Conservation (phyloP, 2,329 filamentous ascomycete species). For the Apiospora arundinis region DNA sequence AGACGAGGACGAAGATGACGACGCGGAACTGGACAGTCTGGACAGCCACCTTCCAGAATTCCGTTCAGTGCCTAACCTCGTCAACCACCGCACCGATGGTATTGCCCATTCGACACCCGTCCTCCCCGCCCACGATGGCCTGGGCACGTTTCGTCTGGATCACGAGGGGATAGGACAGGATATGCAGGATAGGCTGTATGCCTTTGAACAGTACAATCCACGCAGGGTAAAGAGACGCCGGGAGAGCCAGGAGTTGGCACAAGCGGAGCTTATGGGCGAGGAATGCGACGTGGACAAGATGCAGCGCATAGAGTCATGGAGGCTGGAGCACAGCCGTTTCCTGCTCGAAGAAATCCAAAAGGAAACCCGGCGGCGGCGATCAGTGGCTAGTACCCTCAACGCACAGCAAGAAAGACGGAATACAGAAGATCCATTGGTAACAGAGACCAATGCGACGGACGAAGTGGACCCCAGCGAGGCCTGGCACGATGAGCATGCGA, state of each 20-base stretch:
- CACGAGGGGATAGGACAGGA: slow-evolving; percentile 57
- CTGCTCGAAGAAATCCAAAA: slow-evolving; percentile 88
- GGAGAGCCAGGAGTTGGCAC: slow-evolving; percentile 59
- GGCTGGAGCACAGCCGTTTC: slow-evolving; percentile 85
- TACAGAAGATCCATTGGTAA: slow-evolving; percentile 26
- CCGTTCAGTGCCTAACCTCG: slow-evolving; percentile 63
- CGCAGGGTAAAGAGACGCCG: slow-evolving; percentile 63
- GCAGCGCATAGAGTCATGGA: slow-evolving; percentile 88
- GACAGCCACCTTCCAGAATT: slow-evolving; percentile 93
- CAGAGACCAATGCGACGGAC: slow-evolving; percentile 43
- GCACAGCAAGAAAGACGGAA: not conserved
- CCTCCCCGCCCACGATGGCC: slow-evolving; percentile 89
- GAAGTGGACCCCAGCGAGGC: slow-evolving; percentile 47
- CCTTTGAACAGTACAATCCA: slow-evolving; percentile 86
- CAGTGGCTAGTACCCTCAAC: not conserved
- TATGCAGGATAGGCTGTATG: slow-evolving; percentile 85
- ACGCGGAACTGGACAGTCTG: slow-evolving; percentile 87
- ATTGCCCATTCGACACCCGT: slow-evolving; percentile 69
- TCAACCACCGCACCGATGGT: slow-evolving; percentile 39
- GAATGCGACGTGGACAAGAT: slow-evolving; percentile 75
- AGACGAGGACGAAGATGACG: slow-evolving; percentile 63
- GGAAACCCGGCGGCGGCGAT: slow-evolving; percentile 73
- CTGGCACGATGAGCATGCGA: slow-evolving; percentile 59
- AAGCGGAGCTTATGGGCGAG: slow-evolving; percentile 59
- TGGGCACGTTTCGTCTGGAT: slow-evolving; percentile 81